Evolutionary conservation across 2,329 filamentous ascomycete species (phyloP), one percentile per base, ranked within the genome.

Genomic region (Fusarium sp.): DNA sequence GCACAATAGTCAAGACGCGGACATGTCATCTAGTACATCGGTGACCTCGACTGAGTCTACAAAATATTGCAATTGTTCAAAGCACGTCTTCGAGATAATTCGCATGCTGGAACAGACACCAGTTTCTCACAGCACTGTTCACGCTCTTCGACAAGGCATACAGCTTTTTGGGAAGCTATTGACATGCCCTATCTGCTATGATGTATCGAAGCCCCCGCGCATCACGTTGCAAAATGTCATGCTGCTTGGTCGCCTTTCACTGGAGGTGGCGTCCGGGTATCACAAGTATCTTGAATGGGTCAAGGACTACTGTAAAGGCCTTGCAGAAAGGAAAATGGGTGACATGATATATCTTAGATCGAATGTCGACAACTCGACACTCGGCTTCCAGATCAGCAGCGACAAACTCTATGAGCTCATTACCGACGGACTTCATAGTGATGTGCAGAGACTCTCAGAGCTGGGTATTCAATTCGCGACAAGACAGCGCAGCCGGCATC

Each of bases 181-280:
- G 16, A 66, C 58, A 1, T 77, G 76, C 57, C 65, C 69, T 6
- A 66, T 68, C 23, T 77, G 76, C 66, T 77, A 76, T 52, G 74
- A 77, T 30, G 60, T 74, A n/a, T 74, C 73, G 2, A 77, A 75
- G 28, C 73, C 75, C 7, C 74, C 75, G 4, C 70, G 74, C 16
- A 39, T 75, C 16, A 77, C 76, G 3, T 65, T 76, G 6, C 75
- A 77, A 46, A 77, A 77, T 50, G 76, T 77, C 2, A 66, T 77
- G 2, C 69, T 77, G 5, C 70, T 77, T n/a, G 76, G 75, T 15
- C 70, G 73, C 6, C 65, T 77, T 1, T 72, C 70, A 64, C 62
- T 76, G 15, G 75, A 73, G 43, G 64, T 76, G n/a, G 77, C 74
- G 23, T 53, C 71, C 3, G 60, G 66, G 23, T 77, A 77, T 39